Evolutionary conservation across 2,329 filamentous ascomycete species (phyloP).

Genomic region (Tricladium varicosporioides): DNA sequence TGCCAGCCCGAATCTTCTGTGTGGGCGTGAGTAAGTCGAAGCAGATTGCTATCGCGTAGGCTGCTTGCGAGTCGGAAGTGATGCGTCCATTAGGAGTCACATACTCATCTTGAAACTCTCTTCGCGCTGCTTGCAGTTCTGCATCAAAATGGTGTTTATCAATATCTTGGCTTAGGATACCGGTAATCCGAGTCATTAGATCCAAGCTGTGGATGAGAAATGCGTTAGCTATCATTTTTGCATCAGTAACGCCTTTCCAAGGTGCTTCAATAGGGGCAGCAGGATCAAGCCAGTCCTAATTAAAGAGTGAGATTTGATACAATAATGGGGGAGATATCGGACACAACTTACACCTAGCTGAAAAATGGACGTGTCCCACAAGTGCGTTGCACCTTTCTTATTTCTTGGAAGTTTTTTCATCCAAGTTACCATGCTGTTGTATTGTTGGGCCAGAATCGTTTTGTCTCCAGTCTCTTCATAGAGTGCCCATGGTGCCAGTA

Average conservation of each 20-base stretch:
- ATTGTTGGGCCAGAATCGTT: conserved; percentile 38
- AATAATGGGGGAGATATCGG: too few species aligned
- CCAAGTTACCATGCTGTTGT: conserved; percentile 40
- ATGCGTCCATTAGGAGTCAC: conserved; percentile 20
- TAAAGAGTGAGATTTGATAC: too few species aligned
- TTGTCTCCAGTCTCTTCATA: conserved; percentile 40
- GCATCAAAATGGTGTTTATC: conserved; percentile 4
- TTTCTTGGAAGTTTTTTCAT: conserved; percentile 37
- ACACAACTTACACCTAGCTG: conserved; percentile 36
- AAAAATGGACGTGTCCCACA: conserved; percentile 38
- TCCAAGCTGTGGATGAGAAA: conserved; percentile 44
- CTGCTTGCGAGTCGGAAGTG: conserved; percentile 27
- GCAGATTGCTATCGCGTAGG: conserved; percentile 24
- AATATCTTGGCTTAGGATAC: conserved; percentile 24
- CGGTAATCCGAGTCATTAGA: conserved; percentile 37
- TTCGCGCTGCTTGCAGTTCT: conserved; percentile 22
- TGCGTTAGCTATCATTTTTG: conserved; percentile 43
- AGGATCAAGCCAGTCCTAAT: conserved; percentile 47
- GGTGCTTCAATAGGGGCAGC: conserved; percentile 41
- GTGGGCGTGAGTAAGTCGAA: conserved; percentile 23
- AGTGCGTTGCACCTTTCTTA: conserved; percentile 24
- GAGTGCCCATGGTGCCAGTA: conserved; percentile 41
- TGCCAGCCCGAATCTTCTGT: conserved; percentile 16
- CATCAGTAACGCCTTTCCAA: conserved; percentile 38
- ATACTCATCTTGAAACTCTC: conserved; percentile 31